Base-by-base conservation (phyloP, 805 yeast species). In the Candida ipomoeae region DNA sequence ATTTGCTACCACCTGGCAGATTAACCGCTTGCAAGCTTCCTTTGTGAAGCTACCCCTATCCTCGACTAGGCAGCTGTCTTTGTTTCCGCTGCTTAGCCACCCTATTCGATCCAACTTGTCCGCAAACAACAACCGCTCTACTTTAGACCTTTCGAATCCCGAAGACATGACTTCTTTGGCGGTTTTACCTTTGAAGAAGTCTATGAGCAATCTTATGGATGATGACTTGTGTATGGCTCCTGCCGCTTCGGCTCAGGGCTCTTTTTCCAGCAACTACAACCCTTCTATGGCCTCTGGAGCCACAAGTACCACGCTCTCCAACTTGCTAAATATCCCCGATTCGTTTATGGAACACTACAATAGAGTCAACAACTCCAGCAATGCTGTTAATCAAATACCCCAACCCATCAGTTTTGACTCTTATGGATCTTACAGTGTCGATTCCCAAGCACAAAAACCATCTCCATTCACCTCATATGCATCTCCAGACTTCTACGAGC, bases 201-300 rank as follows among this genome's bases (percentile, higher is more conserved):
- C 84, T 18, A 62, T 80, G 48, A 78, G 82, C 15, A 85, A 81
- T 54, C 77, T 80, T 18, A 74, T 80, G 75, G 85, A 81, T 54
- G 85, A 82, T 49, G 86, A 81, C 52, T 65, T 81, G 31, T 80
- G 80, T 55, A 77, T 73, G 43, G 55, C 53, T 20, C 56, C 56
- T 39, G 33, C 40, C 17, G 48, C 53, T 18, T 46, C 53, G 36
- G 38, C 41, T 17, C 50, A 44, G 20, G 46, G 48, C 20, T 49
- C 53, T 5, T 48, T 47, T 42, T 39, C 55, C 34, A 21, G 44
- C 32, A 23, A 33, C 14, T 21, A 15, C 33, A 23, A 36, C 15
- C 48, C 40, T 14, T 48, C 55, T 18, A 43, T 48, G 52, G 48
- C 56, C 18, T 54, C 57, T 13, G 46, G 34, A 5, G 50, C 54